Evolutionary conservation across 139 green algal species (phyloP).

Genomic region (Picocystis salinarum): DNA sequence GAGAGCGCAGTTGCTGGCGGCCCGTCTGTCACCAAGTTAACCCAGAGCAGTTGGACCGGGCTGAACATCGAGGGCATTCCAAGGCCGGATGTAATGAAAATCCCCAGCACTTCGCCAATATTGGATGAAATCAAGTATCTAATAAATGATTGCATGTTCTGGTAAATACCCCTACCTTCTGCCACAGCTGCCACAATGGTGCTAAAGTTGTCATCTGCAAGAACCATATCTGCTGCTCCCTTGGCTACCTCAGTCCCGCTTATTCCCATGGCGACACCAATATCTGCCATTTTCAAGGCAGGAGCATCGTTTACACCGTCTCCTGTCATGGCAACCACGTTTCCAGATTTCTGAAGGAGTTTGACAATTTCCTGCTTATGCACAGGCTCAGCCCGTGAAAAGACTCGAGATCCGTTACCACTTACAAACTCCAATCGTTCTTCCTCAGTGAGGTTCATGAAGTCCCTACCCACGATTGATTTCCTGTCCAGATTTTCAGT

Average conservation of each 20-base stretch:
- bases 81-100: constrained; percentile 29
- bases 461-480: constrained; percentile 18
- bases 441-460: constrained; percentile 13
- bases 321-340: constrained; percentile 34
- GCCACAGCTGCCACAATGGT: constrained; percentile 29
- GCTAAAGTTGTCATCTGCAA: constrained; percentile 33
- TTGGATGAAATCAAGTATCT: constrained; percentile 38
- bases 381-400: constrained; percentile 21
- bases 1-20: constrained; percentile 25
- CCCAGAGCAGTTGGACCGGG: constrained; percentile 7
- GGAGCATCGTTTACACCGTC: constrained; percentile 36
- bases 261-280: constrained; percentile 33
- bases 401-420: constrained; percentile 9
- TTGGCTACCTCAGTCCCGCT: constrained; percentile 25
- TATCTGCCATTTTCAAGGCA: constrained; percentile 24
- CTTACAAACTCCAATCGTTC: constrained; percentile 6
- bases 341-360: constrained; percentile 7
- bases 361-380: constrained; percentile 28
- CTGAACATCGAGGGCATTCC: constrained; percentile 30
- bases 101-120: constrained; percentile 35
- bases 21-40: constrained; percentile 33
- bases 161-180: constrained; percentile 27
- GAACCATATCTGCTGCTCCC: constrained; percentile 24
- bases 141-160: constrained; percentile 40
- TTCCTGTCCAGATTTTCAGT: neutral